phyloP scores from a whole-genome alignment of 2,329 filamentous ascomycete genomes.

The Aspergillus sp. region DNA sequence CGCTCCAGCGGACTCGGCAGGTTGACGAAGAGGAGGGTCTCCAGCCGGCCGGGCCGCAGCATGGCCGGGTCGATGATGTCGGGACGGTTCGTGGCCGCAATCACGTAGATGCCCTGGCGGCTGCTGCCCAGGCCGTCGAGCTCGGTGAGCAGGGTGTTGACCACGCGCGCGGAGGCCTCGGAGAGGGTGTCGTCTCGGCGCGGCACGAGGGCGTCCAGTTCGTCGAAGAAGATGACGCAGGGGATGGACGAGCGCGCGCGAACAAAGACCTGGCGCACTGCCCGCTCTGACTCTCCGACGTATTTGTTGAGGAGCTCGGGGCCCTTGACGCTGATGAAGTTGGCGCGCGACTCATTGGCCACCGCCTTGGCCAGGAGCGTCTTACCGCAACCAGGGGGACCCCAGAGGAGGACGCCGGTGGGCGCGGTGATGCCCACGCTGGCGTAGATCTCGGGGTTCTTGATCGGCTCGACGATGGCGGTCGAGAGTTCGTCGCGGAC shows the following conservation, averaged over 20 bases:
- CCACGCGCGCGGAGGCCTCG: conserved; percentile 82
- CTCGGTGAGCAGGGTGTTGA: conserved; percentile 92
- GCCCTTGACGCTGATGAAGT: conserved; percentile 97
- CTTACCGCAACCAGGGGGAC: conserved; percentile 94
- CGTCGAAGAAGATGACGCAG: conserved; percentile 97
- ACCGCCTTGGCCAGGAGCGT: conserved; percentile 94
- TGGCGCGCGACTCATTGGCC: conserved; percentile 90
- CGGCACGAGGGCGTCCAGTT: conserved; percentile 89
- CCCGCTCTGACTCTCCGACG: conserved; percentile 91
- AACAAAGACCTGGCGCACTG: conserved; percentile 86
- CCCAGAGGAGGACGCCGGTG: conserved; percentile 90
- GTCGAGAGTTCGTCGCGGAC: conserved; percentile 78
- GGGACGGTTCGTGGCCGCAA: conserved; percentile 90
- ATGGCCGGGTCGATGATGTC: conserved; percentile 97
- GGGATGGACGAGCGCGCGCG: conserved; percentile 82
- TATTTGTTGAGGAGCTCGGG: conserved; percentile 97
- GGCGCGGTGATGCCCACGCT: conserved; percentile 75
- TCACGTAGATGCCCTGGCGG: conserved; percentile 84
- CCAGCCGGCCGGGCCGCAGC: conserved; percentile 84
- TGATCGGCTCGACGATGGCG: conserved; percentile 88
- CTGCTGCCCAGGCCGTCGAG: conserved; percentile 76
- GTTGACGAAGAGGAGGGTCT: conserved; percentile 85
- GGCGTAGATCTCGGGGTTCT: conserved; percentile 72
- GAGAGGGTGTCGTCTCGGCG: conserved; percentile 73
- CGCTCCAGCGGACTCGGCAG: conserved; percentile 75